Base-by-base conservation (phyloP, 1,284 basidiomycete genomes). In the Agaricales sp. region DNA sequence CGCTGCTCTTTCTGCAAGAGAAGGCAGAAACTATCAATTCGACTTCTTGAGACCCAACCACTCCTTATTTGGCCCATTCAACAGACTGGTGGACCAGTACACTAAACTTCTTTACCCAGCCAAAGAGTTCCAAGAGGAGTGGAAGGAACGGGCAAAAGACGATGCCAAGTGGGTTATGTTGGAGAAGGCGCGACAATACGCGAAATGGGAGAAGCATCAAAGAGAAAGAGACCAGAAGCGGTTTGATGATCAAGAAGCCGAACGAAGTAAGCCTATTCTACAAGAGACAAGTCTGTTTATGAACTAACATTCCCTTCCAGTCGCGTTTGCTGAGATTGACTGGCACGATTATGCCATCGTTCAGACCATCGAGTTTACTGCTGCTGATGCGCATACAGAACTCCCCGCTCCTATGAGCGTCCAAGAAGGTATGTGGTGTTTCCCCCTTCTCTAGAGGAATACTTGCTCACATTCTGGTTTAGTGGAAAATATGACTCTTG, bases 311-410 rank as follows among this genome's bases (percentile, higher is more conserved):
- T 39, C 50, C 25, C 48, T 50, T 54, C 2, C 53, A 90, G 87
- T 80, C 63, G 92, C 92, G 6, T 93, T 97, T 61, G 89, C 92
- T 45, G 90, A 94, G 62, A 98, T 99, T 61, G 96, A 99, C 63
- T 99, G 96, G 96, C 92, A 99, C 61, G 96, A 99, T 67, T 99
- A 98, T 69, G 92, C 94, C 47, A 92, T 97, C 52, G 96, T 98
- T 14, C 92, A 97, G 62, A 99, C 95, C 18, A 97, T 99, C 57
- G 96, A 99, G 65, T 96, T 99, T 60, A 99, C 96, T 8, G 82
- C 86, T 47, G 87, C 87, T 3, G 96, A 99, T 63, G 83, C 89
- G 52, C 81, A 83, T 39, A 83, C 93, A 22, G 93, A 98, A 60
- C 73, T 99, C 21, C 96, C 96, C 8, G 85, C 91, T 20, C 96